These are phyloP conservation scores for Russula sp. DNA, from an alignment of 768 basidiomycete genomes.

Conservation along the genomic window DNA sequence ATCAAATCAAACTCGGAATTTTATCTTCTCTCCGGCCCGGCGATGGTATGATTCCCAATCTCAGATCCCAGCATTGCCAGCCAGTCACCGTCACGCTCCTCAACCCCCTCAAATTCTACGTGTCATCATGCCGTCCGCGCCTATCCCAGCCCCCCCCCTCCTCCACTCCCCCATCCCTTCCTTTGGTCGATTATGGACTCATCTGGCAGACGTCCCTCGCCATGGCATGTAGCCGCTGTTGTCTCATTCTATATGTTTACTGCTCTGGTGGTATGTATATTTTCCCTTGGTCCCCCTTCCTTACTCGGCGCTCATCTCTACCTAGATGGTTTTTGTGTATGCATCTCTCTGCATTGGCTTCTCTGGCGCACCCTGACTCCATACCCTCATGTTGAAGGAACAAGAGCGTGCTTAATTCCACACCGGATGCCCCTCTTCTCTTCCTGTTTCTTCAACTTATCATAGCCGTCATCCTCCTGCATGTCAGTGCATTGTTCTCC, in stretches of 20 bases:
- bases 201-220: constrained; percentile 29
- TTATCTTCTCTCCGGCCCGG: too few species aligned
- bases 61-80: neutral
- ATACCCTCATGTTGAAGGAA: constrained; percentile 38
- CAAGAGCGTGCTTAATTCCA: constrained; percentile 63
- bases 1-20: neutral
- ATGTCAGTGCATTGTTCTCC: constrained; percentile 41
- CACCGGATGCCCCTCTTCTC: constrained; percentile 58
- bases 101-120: neutral
- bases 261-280: constrained; percentile 56
- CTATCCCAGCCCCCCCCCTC: neutral
- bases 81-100: neutral
- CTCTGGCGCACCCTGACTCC: constrained; percentile 1
- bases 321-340: constrained; percentile 47
- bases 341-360: constrained; percentile 16
- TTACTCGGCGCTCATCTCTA: constrained; percentile 15
- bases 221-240: constrained; percentile 55
- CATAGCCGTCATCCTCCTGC: constrained; percentile 60
- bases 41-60: neutral
- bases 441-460: constrained; percentile 64
- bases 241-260: constrained; percentile 74
- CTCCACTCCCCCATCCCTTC: neutral
- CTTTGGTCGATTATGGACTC: constrained; percentile 26
- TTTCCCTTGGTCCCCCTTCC: neutral
- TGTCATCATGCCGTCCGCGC: neutral